Conservation (phyloP, 441 rosid genomes). For the Breynia disticha region DNA sequence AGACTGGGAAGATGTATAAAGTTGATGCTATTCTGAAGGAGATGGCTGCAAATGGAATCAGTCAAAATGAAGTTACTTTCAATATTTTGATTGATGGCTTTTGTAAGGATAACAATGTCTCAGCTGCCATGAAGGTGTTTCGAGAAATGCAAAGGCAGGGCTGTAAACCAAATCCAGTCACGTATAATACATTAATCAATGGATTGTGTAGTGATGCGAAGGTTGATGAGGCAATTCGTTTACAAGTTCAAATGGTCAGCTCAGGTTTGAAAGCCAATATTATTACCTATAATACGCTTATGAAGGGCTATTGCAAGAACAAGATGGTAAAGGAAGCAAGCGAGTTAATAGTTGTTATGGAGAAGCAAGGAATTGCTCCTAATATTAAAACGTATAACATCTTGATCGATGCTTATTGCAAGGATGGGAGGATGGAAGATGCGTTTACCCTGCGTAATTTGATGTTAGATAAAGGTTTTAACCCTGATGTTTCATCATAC, state of each 20-base stretch:
- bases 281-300: conserved; percentile 51
- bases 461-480: conserved; percentile 41
- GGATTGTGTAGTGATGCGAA: conserved; percentile 45
- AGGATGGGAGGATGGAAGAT: conserved; percentile 40
- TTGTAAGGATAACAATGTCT: conserved; percentile 57
- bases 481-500: conserved; percentile 48
- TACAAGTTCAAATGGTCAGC: conserved; percentile 45
- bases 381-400: conserved; percentile 47
- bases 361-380: conserved; percentile 32
- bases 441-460: conserved; percentile 36
- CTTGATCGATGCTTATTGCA: conserved; percentile 59
- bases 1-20: conserved; percentile 63
- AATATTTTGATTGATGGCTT: conserved; percentile 75
- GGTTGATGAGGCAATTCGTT: conserved; percentile 39
- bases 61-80: conserved; percentile 48
- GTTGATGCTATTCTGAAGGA: conserved; percentile 59
- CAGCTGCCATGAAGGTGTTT: conserved; percentile 48
- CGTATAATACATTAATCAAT: conserved; percentile 56
- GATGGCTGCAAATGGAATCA: conserved; percentile 44
- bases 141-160: conserved; percentile 57
- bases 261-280: conserved; percentile 43
- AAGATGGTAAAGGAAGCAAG: conserved; percentile 46
- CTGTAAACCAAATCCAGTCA: conserved; percentile 41
- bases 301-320: conserved; percentile 61
- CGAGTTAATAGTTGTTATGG: conserved; percentile 32